Percentiles rank a stretch among this genome's conserved stretches.
Conservation (phyloP, 1,284 basidiomycete species). For the Apiotrichum gamsii region DNA sequence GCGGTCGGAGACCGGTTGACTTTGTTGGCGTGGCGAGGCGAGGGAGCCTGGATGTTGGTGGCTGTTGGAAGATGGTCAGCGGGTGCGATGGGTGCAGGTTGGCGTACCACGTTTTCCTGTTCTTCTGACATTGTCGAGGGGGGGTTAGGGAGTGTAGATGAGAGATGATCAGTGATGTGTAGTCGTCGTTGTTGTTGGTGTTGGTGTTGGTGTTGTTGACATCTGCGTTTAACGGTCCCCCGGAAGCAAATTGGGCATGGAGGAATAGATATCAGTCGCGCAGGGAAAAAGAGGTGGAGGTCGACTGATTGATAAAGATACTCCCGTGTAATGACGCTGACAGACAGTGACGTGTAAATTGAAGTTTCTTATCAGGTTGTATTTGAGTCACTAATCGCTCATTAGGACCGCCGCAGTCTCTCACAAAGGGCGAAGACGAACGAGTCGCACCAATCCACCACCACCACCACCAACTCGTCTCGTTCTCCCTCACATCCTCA, state of each 20-base stretch:
- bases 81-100: background rate
- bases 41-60: conserved; percentile 27
- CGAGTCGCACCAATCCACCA: too few species aligned
- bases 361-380: too few species aligned
- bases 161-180: background rate
- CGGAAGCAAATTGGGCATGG: too few species aligned
- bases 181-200: background rate
- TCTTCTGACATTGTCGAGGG: conserved; percentile 27
- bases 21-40: conserved; percentile 24
- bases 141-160: background rate
- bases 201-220: conserved; percentile 6
- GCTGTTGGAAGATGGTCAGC: conserved; percentile 5
- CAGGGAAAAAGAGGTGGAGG: too few species aligned
- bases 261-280: too few species aligned
- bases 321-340: too few species aligned
- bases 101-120: conserved; percentile 32
- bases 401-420: too few species aligned
- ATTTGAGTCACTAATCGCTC: too few species aligned
- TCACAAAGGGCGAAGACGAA: too few species aligned
- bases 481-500: background rate
- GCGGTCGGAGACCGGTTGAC: background rate
- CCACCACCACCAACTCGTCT: conserved; percentile 1
- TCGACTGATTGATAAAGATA: too few species aligned
- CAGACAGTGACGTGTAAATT: too few species aligned
- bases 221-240: too few species aligned